Conservation (phyloP, 1,284 basidiomycete genomes). For the Ceratobasidium sp. region DNA sequence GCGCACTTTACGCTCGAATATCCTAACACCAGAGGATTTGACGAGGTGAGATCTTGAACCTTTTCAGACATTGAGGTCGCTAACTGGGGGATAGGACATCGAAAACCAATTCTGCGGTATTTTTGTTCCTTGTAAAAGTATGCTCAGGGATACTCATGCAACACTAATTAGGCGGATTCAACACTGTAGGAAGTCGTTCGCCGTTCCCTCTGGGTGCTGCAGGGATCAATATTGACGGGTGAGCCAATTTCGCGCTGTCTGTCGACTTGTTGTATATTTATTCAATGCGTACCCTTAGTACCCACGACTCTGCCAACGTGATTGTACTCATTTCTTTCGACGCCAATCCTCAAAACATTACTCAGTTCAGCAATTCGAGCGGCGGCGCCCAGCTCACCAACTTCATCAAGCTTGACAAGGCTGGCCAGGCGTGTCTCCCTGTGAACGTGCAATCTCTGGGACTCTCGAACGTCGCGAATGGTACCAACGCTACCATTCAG, state of each 20-base stretch:
- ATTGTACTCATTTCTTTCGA: slow-evolving; percentile 63
- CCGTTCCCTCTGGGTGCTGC: slow-evolving; percentile 66
- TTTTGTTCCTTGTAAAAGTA: slow-evolving; percentile 41
- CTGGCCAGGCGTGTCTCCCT: slow-evolving; percentile 67
- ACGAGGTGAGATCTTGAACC: slow-evolving; percentile 40
- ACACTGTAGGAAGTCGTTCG: slow-evolving; percentile 55
- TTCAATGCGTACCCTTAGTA: slow-evolving; percentile 42
- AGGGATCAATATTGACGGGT: slow-evolving; percentile 63
- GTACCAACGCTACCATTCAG: slow-evolving; percentile 67
- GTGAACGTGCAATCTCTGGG: slow-evolving; percentile 62
- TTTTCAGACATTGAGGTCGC: background rate
- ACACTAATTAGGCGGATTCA: slow-evolving; percentile 58
- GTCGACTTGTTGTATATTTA: slow-evolving; percentile 37
- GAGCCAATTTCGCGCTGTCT: slow-evolving; percentile 60
- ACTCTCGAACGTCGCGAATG: slow-evolving; percentile 58
- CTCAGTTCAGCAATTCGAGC: slow-evolving; percentile 62
- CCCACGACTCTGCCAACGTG: slow-evolving; percentile 47
- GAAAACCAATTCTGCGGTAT: slow-evolving; percentile 66
- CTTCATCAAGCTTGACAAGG: slow-evolving; percentile 60
- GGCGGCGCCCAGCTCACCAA: slow-evolving; percentile 53
- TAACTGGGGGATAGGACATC: slow-evolving; percentile 49
- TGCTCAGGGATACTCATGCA: background rate
- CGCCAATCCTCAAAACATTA: slow-evolving; percentile 61
- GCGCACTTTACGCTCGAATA: slow-evolving; percentile 56
- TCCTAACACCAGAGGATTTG: slow-evolving; percentile 47